Evolutionary conservation across 2,329 filamentous ascomycete species (phyloP), one percentile per base, ranked within the genome.

Genomic region (Tolypocladium capitatum): DNA sequence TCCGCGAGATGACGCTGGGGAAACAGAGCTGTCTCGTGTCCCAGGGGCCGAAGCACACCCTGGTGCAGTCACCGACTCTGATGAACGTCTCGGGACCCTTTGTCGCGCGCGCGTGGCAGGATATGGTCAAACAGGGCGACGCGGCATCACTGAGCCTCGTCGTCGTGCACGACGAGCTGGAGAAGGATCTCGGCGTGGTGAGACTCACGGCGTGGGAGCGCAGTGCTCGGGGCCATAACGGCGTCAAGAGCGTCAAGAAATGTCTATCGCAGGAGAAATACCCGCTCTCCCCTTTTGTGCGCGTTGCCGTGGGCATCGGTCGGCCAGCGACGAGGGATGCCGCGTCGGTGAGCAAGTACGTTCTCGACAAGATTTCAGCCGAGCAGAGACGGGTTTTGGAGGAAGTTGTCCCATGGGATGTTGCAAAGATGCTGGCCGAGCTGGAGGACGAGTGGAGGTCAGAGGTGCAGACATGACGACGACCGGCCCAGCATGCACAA

Each of bases 31-130:
- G 75, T 46, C 54, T 71, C 28, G 68, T 72, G 44, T 76, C 70
- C 4, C 53, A 67, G 45, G 73, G 70, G 3, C 53, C 63, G 3
- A 77, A 74, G 34, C 80, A 78, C 60, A 84, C 78, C 2, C 72
- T 94, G 16, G 81, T 86, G 66, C 83, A 92, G 62, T 88, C 81
- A 31, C 80, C 83, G 0, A 79, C 78, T 0, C 67, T 83, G 32
- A 97, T 98, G 92, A 98, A 97, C 62, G 69, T 84, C 5, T 86
- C 81, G 2, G 92, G 92, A 0, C 71, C 74, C 0, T 85, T 82
- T 50, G 76, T 95, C 0, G 69, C 76, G 4, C 71, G 71, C 3
- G 80, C 83, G 2, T 89, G 84, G 72, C 73, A 72, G 36, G 68
- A 77, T n/a, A 72, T 75, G 49, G 55, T 80, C 50, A 66, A 53